Percentiles rank a stretch among this genome's conserved stretches.
phyloP scores from a whole-genome alignment of 2,329 filamentous ascomycete species.

The Rutstroemia sp. region DNA sequence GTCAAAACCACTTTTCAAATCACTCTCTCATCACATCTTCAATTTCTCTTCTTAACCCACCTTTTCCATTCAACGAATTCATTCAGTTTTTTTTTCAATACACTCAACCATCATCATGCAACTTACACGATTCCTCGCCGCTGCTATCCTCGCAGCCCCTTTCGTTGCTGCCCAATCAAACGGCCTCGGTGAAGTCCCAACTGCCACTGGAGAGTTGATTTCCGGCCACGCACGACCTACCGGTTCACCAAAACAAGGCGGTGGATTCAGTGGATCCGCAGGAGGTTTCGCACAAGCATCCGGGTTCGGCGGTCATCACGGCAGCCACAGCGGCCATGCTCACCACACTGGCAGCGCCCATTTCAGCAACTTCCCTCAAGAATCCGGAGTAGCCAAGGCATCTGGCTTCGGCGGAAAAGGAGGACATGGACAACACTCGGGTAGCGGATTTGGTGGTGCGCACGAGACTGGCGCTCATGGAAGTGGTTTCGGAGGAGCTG shows the following conservation, averaged over 20 bases:
- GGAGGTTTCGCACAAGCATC: background rate
- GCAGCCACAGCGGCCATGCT: background rate
- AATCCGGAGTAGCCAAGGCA: background rate
- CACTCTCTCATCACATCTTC: conserved; percentile 1
- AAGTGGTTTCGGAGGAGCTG: background rate
- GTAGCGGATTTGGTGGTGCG: background rate
- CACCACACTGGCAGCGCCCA: background rate
- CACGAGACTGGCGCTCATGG: background rate
- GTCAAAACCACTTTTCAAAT: background rate
- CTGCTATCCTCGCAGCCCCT: conserved; percentile 1
- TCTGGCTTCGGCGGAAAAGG: background rate
- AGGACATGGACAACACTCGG: background rate
- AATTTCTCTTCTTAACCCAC: background rate
- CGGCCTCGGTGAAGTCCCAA: background rate
- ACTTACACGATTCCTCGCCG: conserved; percentile 1
- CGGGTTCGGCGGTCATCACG: background rate
- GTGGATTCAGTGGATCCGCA: background rate
- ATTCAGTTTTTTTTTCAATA: background rate
- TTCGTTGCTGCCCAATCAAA: background rate
- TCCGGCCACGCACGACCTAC: background rate
- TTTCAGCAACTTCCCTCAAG: background rate
- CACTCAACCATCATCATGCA: background rate
- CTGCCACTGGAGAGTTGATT: background rate
- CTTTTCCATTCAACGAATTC: background rate
- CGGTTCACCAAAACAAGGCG: background rate